Conservation (phyloP, 208 protist species). For the Phytomonas francai region DNA sequence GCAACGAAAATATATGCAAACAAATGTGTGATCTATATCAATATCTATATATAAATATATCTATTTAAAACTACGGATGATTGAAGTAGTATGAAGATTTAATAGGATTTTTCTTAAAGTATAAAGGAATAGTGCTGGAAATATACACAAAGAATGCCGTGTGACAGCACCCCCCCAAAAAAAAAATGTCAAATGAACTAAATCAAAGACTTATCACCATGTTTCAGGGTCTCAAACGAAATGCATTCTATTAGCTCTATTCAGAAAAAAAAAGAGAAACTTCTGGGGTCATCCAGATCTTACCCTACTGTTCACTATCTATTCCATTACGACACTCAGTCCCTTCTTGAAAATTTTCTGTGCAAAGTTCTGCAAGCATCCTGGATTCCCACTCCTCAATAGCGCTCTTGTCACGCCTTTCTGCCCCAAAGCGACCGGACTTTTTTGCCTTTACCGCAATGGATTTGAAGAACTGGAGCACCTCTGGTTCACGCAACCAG, state of each 20-base stretch:
- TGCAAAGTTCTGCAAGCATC: constrained; percentile 44
- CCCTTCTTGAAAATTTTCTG: neutral
- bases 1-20: constrained; percentile 7
- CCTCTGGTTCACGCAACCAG: constrained; percentile 70
- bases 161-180: constrained; percentile 2
- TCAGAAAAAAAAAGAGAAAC: neutral
- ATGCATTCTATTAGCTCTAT: neutral
- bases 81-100: constrained; percentile 9
- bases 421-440: constrained; percentile 29
- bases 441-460: constrained; percentile 76
- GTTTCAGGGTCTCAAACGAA: neutral
- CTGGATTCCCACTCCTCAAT: constrained; percentile 86
- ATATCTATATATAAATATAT: constrained; percentile 8
- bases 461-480: constrained; percentile 71
- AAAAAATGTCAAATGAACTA: constrained; percentile 13
- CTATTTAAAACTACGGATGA: neutral
- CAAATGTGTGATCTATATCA: neutral
- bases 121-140: constrained; percentile 3
- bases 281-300: neutral
- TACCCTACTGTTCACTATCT: constrained; percentile 8
- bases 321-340: constrained; percentile 11
- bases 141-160: neutral
- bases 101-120: neutral
- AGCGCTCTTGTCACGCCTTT: constrained; percentile 55
- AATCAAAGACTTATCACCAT: neutral